Evolutionary conservation across 202 grass and related monocot species (phyloP), one percentile per base, ranked within the genome.

Genomic region (Eragrostis tef): DNA sequence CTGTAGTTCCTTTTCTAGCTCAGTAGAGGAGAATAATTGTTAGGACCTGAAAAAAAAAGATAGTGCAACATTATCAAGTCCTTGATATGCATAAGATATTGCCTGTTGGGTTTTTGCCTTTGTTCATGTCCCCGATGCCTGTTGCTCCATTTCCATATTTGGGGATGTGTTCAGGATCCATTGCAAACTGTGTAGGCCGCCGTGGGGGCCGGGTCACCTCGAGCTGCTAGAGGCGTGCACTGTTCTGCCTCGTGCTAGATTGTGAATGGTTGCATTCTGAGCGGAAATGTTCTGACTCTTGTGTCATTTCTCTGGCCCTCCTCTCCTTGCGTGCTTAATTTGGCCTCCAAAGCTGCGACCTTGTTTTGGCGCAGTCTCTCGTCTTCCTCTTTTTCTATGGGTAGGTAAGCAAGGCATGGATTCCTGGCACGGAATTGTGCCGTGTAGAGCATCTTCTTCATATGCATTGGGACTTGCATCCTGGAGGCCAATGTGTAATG

Each of bases 391-490:
- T 34, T n/a, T 74, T 89, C 79, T 43, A 79, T 53, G 68, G 83
- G 69, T 86, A 6, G 79, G 82, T 81, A 46, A 78, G 50, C 61
- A 25, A 83, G 45, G 68, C 79, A 47, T 63, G 74, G 45, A 69
- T 70, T 83, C 68, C 64, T 81, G 75, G 34, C n/a, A 62, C 53
- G 34, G 52, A 75, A 63, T 79, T 83, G 69, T 73, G 69, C 57
- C 75, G 39, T 54, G 70, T 39, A 31, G 73, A 50, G 87, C 85
- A 87, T 87, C 79, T 78, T 86, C 77, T 68, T 13, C 21, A 26
- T 48, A 59, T 86, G 77, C 88, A 78, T 90, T 51, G 91, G 91
- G 57, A 94, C 86, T 91, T 80, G 89, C 19, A 79, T 64, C 86
- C 34, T 75, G 80, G 73, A 84, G 84, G 74, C 67, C 79, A 85